Conservation (phyloP, 176 grass and related monocot species). For the Aegilops longissima region DNA sequence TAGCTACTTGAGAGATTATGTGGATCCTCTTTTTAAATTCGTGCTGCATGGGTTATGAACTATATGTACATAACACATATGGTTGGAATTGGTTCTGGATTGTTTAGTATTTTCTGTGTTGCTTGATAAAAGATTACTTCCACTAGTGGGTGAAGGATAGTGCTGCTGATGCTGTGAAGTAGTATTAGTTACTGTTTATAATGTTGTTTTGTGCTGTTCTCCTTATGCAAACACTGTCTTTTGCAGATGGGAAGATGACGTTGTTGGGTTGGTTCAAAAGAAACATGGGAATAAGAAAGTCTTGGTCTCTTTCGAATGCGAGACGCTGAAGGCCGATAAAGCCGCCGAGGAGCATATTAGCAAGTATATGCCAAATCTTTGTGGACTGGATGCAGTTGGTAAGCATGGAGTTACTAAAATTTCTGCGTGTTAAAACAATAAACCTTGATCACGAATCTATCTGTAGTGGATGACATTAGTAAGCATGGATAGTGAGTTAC, state of each 20-base stretch:
- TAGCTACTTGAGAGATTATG: background rate
- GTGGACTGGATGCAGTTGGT: slow-evolving; percentile 77
- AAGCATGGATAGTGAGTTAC: background rate
- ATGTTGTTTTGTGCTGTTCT: background rate
- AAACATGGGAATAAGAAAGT: slow-evolving; percentile 57
- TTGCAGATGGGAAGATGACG: slow-evolving; percentile 77
- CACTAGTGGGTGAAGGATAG: background rate
- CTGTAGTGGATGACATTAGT: background rate
- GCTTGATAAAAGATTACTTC: background rate
- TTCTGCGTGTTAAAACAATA: background rate
- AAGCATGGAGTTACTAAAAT: slow-evolving; percentile 29
- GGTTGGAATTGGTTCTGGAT: background rate
- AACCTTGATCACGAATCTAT: background rate
- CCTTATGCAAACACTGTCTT: background rate
- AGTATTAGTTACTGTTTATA: background rate
- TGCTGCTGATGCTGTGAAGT: background rate
- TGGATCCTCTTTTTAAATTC: background rate
- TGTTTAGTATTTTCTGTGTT: background rate
- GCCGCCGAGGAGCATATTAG: slow-evolving; percentile 76
- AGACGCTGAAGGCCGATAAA: slow-evolving; percentile 81
- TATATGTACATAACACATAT: background rate
- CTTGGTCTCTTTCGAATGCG: slow-evolving; percentile 70
- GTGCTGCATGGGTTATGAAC: background rate
- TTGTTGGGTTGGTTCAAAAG: slow-evolving; percentile 78
- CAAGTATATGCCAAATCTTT: slow-evolving; percentile 83